A percentile compares a stretch with the other conserved stretches of the same genome.
Conservation (phyloP, 2,329 filamentous ascomycete species). For the Pleoardoris graminearum region DNA sequence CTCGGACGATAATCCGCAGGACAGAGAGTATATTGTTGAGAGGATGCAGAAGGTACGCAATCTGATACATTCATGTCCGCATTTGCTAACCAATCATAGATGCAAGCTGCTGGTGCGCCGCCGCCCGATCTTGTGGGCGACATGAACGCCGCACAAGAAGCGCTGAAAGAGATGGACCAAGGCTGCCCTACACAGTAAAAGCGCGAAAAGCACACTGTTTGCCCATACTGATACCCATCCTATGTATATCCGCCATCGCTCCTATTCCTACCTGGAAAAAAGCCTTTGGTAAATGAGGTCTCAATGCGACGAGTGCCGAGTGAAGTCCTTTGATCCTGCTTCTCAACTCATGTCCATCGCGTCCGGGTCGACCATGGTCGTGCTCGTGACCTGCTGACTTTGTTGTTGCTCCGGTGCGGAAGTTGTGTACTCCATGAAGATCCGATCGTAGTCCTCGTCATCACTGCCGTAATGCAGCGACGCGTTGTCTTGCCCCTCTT, state of each 20-base stretch:
- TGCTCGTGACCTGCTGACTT: slow-evolving; percentile 27
- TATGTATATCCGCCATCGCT: slow-evolving; percentile 16
- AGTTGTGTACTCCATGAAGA: slow-evolving; percentile 69
- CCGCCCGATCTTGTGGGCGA: slow-evolving; percentile 90
- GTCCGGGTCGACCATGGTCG: slow-evolving; percentile 29
- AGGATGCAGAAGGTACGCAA: slow-evolving; percentile 86
- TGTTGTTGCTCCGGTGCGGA: too few species aligned
- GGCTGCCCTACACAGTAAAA: slow-evolving; percentile 65
- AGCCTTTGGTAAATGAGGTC: background rate
- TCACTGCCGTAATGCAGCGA: slow-evolving; percentile 54
- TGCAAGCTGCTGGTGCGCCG: slow-evolving; percentile 93
- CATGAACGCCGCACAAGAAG: slow-evolving; percentile 79
- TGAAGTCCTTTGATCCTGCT: background rate
- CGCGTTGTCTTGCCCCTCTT: slow-evolving; percentile 27
- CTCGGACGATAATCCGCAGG: slow-evolving; percentile 76
- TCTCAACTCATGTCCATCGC: slow-evolving; percentile 46
- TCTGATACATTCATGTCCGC: background rate
- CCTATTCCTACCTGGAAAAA: background rate
- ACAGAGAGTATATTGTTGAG: slow-evolving; percentile 92
- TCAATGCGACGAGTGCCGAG: too few species aligned
- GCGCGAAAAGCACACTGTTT: slow-evolving; percentile 9
- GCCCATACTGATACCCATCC: slow-evolving; percentile 30
- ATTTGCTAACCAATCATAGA: slow-evolving; percentile 57
- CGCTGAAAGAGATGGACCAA: slow-evolving; percentile 57
- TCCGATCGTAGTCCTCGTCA: slow-evolving; percentile 63